Evolutionary conservation across 2,329 filamentous ascomycete species (phyloP), one percentile per base, ranked within the genome.

Genomic region (Nemania serpens): DNA sequence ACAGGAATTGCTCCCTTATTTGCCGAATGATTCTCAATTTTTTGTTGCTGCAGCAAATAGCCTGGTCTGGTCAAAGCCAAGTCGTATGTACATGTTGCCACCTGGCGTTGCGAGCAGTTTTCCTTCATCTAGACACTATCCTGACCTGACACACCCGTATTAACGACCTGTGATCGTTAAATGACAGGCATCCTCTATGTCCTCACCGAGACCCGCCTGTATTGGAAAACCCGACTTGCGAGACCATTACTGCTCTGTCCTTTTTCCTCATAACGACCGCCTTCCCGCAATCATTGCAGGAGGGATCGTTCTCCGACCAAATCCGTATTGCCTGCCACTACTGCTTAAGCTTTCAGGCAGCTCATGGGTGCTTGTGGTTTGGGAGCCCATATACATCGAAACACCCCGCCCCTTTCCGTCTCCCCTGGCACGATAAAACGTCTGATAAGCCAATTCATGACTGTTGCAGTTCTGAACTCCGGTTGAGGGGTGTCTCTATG

Each of bases 401-500:
- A 56, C 53, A 50, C 48, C 25, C 63, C 33, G 54, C 63, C 55
- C 64, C 58, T 45, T 57, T 39, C 55, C 22, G 52, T 56, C 58
- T 66, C 53, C 47, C 61, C 59, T 55, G 62, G 62, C 56, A 59
- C 55, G 57, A 67, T 55, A 65, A 66, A 68, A 68, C 53, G 51
- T 63, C 68, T 68, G 58, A 65, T 66, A 65, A 66, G 66, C 67
- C 70, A 68, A 69, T 17, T 64, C 52, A 70, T 67, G 63, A 66
- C 66, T 66, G 60, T 62, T 69, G 66, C 50, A 55, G 61, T 68
- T 70, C 60, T 66, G 62, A 71, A 71, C 69, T 67, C 70, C 69
- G 69, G 66, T 70, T 59, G 65, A 66, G 59, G 68, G 63, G 65
- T 66, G 66, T 67, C 63, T 73, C 71, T 74, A 74, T 73, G 70